Percentiles rank a stretch among this genome's conserved stretches.
These are phyloP conservation scores for Uncinocarpus reesii DNA, from an alignment of 2,329 filamentous ascomycete genomes.

Conservation along the genomic window DNA sequence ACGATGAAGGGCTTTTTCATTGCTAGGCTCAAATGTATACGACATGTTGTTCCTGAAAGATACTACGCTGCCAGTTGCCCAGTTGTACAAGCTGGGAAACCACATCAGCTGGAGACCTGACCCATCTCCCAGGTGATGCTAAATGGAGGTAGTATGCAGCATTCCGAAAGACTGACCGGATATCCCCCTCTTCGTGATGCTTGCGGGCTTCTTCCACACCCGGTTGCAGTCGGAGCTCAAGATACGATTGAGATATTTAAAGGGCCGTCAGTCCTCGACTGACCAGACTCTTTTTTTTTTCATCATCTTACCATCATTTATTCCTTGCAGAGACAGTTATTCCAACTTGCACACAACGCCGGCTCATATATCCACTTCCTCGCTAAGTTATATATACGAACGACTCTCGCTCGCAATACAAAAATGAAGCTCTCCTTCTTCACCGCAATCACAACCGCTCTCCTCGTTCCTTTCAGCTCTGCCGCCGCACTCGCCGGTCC, in stretches of 20 bases:
- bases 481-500: slow-evolving; percentile 16
- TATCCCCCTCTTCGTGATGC: not conserved
- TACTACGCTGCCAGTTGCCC: not conserved
- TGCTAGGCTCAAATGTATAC: not conserved
- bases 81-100: slow-evolving; percentile 9
- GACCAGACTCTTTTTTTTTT: not conserved
- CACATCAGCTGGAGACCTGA: no score
- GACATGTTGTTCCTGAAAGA: not conserved
- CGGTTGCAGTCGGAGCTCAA: not conserved
- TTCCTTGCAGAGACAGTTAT: no score
- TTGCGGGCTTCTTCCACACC: not conserved
- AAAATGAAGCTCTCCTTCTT: slow-evolving; percentile 20
- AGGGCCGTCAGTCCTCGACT: not conserved
- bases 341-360: no score
- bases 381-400: no score
- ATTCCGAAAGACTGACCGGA: not conserved
- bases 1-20: not conserved
- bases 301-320: not conserved
- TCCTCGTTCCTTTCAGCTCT: slow-evolving; percentile 20
- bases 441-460: slow-evolving; percentile 17
- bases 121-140: not conserved
- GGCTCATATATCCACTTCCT: no score
- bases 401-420: no score
- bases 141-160: not conserved
- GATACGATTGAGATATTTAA: slow-evolving; percentile 3